Evolutionary conservation across 345 rosid species (phyloP), one percentile per base, ranked within the genome.

Genomic region (Hypericum perforatum): DNA sequence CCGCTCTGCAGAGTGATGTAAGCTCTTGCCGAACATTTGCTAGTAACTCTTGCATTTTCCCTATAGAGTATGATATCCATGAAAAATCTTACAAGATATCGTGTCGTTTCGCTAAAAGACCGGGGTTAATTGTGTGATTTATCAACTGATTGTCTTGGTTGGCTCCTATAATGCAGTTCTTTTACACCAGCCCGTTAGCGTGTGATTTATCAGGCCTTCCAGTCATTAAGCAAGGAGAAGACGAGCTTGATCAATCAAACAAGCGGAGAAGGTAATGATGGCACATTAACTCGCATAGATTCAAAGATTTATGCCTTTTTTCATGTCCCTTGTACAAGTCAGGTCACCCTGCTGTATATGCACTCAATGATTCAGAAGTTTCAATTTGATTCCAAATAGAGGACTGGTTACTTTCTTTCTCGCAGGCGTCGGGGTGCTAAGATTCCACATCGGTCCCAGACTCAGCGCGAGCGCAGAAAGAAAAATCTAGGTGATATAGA

Each of bases 141-240:
- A 32, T 36, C 39, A 49, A 11, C 11, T 22, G 12, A 10, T 9
- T 36, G 15, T 29, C 13, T 38, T 16, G 16, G 29, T 5, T 37
- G 37, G 41, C 22, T 22, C 4, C 32, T 22, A 22, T 22, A 22
- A 22, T 50, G 71, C 79, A 78, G 82, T 76, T 70, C 73, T 83
- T 83, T 65, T 57, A 53, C 55, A 63, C 58, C 0, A 65, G 62
- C 67, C 91, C 86, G 12, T 52, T 72, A 48, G 79, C 82, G 0
- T 78, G 91, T 14, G 76, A 74, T 52, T 73, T 74, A 53, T 80
- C 81, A 15, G 86, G 73, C 39, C 76, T 83, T 16, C 86, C 82
- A 7, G 61, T 71, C 10, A 45, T 80, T 56, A 46, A 58, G 65
- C 57, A 51, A 37, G 54, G 63, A 56, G 78, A 71, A 8, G 80